phyloP scores from a whole-genome alignment of 176 grass and related monocot genomes.

The Bolboschoenus planiculmis region DNA sequence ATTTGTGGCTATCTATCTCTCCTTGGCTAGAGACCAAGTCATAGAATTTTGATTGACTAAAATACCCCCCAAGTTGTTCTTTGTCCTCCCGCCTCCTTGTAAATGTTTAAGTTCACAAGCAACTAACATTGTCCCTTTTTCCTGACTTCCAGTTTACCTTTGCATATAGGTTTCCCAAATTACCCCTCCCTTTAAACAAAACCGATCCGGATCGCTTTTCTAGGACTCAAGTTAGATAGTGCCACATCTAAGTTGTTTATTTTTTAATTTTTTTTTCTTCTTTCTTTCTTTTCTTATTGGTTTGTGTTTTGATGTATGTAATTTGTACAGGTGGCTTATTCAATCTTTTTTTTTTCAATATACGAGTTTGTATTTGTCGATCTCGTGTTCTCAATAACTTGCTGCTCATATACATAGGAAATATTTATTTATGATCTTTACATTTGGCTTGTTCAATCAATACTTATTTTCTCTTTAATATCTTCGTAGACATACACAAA shows the following conservation, averaged over 20 bases:
- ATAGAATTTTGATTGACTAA: constrained; percentile 42
- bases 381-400: background rate
- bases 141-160: background rate
- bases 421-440: background rate
- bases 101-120: constrained; percentile 4
- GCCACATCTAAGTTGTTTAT: constrained; percentile 8
- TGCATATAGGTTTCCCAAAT: background rate
- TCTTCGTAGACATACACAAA: too few relatives aligned
- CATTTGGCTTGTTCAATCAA: background rate
- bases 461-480: too few relatives aligned
- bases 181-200: constrained; percentile 38
- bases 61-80: constrained; percentile 35
- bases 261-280: constrained; percentile 24
- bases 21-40: constrained; percentile 27
- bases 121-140: background rate
- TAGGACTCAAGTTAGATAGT: constrained; percentile 39
- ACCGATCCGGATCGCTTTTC: constrained; percentile 40
- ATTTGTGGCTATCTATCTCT: background rate
- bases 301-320: constrained; percentile 49
- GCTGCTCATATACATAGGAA: background rate
- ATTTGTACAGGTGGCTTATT: constrained; percentile 44
- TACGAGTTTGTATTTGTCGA: background rate
- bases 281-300: constrained; percentile 34
- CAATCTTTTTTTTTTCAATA: constrained; percentile 26
- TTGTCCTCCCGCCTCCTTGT: constrained; percentile 19